These are phyloP conservation scores for Immersiella caudata DNA, from an alignment of 495 filamentous ascomycete species.

Conservation along the genomic window DNA sequence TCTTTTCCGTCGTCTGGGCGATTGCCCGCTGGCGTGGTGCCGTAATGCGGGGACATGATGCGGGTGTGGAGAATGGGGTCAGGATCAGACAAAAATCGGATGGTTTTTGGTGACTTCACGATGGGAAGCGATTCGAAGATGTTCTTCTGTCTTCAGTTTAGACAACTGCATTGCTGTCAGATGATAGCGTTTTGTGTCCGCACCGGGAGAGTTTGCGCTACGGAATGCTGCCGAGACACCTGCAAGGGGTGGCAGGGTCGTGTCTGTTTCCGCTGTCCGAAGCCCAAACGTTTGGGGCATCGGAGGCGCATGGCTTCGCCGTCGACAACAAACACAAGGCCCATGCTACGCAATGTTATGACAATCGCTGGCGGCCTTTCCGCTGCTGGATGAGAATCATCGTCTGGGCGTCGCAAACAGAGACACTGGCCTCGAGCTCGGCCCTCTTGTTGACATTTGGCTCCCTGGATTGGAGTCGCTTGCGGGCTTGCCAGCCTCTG, in stretches of 20 bases:
- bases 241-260: too few species aligned
- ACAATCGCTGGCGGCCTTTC: neutral
- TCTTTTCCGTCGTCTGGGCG: neutral
- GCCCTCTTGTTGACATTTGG: neutral
- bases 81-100: neutral
- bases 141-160: neutral
- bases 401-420: conserved; percentile 1
- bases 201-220: neutral
- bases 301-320: neutral
- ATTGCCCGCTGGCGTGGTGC: neutral
- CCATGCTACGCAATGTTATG: neutral
- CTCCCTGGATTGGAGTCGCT: neutral
- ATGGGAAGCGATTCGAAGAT: neutral
- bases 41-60: neutral
- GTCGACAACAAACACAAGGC: neutral
- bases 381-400: neutral
- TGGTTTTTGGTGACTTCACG: neutral
- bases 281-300: neutral
- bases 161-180: neutral
- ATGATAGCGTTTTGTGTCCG: neutral
- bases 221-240: too few species aligned
- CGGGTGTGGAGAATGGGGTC: neutral
- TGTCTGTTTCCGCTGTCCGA: neutral
- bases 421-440: conserved; percentile 7
- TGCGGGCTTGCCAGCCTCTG: neutral